Percentiles rank a stretch among this genome's conserved stretches.
Evolutionary conservation across 2,329 filamentous ascomycete genomes (phyloP).

Genomic region (Neonectria faginata): DNA sequence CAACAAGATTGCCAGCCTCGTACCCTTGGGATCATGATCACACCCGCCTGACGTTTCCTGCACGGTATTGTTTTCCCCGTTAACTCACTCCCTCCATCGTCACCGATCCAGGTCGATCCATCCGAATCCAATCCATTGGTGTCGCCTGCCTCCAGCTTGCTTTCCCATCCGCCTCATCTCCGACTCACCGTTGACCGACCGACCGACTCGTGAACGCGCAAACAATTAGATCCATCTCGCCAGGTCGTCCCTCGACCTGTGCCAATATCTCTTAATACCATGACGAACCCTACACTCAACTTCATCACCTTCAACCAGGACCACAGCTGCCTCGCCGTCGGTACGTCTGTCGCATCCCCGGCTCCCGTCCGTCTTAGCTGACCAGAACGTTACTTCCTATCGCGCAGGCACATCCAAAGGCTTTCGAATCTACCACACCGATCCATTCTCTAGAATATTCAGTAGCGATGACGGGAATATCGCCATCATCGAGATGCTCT

Average conservation of each 20-base stretch:
- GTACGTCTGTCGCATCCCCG: constrained; percentile 61
- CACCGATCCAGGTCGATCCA: background rate
- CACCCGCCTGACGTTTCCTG: constrained; percentile 25
- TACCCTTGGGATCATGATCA: constrained; percentile 29
- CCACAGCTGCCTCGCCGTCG: constrained; percentile 95
- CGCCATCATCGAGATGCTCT: constrained; percentile 97
- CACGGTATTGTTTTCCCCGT: constrained; percentile 16
- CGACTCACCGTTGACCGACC: constrained; percentile 3
- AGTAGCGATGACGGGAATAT: constrained; percentile 96
- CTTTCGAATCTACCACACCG: constrained; percentile 96
- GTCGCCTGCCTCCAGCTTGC: background rate
- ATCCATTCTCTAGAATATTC: constrained; percentile 95
- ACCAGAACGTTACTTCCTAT: constrained; percentile 10
- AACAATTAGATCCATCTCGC: background rate
- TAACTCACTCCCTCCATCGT: background rate
- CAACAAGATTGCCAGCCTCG: constrained; percentile 25
- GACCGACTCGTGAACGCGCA: background rate
- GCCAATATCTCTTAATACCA: constrained; percentile 51
- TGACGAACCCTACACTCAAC: constrained; percentile 83
- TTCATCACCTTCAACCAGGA: constrained; percentile 99
- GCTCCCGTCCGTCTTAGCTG: constrained; percentile 25
- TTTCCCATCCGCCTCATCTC: background rate
- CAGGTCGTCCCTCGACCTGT: constrained; percentile 6
- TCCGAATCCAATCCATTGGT: constrained; percentile 13
- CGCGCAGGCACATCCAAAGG: constrained; percentile 85